Evolutionary conservation across 768 basidiomycete species (phyloP), one percentile per base, ranked within the genome.

Genomic region (Mycena albidolilacea): DNA sequence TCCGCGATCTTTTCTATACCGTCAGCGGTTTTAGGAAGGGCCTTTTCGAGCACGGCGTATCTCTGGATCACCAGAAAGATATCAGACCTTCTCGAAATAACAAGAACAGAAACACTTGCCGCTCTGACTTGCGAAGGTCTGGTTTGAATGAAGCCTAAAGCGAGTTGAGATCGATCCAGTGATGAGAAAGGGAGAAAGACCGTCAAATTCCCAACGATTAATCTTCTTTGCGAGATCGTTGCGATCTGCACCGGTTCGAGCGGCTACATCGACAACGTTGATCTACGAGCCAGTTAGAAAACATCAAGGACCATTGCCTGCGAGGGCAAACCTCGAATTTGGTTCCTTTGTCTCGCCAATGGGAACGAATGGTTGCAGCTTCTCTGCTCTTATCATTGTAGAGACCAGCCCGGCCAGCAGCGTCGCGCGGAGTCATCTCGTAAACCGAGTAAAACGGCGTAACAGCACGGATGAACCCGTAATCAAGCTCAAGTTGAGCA

Each of bases 401-500:
- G 7, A 87, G 78, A 30, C 80, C 78, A 11, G 75, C 35, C 78
- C 79, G 82, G 2, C 79, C 83, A 1, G 58, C 66, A 10, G 43
- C 50, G 3, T 70, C 70, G n/a, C 79, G 78, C 0, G 79, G 76
- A 19, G 79, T 81, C 70, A 87, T 78, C 46, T 84, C 81, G 74
- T 87, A 88, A 15, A 81, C 66, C 5, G 83, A 80, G 69, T 85
- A 89, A 70, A 83, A 86, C 0, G 88, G 88, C 0, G 88, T 89
- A 43, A 84, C 78, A 6, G 87, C 86, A 19, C 87, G 80, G 30
- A 89, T 79, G 62, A 82, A 82, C 4, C 79, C 81, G 62, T 84
- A 82, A n/a, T 87, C 82, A 11, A 89, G 81, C 76, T 89, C 88
- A 9, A 89, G 81, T 62, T 84, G 80, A 5, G 88, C 87, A 75